Conservation (phyloP, 148 eudicot genomes). For the Chenopodium album region DNA sequence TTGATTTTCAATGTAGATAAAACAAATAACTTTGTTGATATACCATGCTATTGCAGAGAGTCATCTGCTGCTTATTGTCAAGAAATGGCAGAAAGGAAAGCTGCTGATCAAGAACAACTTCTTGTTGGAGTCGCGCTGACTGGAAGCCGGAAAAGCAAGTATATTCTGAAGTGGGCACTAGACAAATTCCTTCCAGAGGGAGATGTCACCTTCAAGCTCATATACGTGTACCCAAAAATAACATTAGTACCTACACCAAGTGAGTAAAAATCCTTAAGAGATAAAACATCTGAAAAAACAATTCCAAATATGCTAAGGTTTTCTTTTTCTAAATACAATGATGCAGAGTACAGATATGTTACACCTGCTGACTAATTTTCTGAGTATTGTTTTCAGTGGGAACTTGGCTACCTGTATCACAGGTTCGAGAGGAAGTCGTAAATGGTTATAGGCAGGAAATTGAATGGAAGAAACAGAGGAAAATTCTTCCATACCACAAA, state of each 20-base stretch:
- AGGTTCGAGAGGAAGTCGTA: conserved; percentile 69
- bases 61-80: neutral
- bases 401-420: conserved; percentile 53
- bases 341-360: neutral
- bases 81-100: conserved; percentile 25
- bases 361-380: conserved; percentile 12
- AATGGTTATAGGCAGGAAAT: conserved; percentile 51
- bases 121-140: conserved; percentile 31
- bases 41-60: neutral
- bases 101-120: neutral
- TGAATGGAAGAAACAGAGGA: conserved; percentile 60
- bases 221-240: conserved; percentile 66
- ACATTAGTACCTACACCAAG: conserved; percentile 75
- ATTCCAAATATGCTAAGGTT: too few relatives aligned
- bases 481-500: conserved; percentile 54
- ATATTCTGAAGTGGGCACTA: conserved; percentile 70
- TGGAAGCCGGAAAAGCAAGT: conserved; percentile 59
- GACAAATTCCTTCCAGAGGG: conserved; percentile 63
- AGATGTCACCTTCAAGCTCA: conserved; percentile 54
- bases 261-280: conserved; percentile 31
- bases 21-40: neutral
- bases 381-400: conserved; percentile 50
- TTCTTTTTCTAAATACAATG: neutral
- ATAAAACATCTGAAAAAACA: neutral
- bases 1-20: too few relatives aligned